Percentiles rank a stretch among this genome's conserved stretches.
Conservation (phyloP, 2,329 filamentous ascomycete species). For the Septoria petroselini region DNA sequence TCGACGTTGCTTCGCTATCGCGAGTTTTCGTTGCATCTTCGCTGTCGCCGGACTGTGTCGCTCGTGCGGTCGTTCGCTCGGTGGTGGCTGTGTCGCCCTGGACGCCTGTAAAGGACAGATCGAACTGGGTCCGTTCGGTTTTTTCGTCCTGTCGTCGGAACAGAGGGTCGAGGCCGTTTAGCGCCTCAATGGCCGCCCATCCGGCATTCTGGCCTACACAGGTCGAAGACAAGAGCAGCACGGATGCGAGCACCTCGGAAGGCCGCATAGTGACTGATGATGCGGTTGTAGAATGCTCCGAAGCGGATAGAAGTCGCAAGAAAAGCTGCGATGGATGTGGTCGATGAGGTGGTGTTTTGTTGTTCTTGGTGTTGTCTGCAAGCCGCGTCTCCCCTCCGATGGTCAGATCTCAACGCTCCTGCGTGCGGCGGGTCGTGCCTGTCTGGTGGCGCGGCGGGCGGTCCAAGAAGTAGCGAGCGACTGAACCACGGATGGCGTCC, state of each 20-base stretch:
- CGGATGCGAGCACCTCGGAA: conserved; percentile 33
- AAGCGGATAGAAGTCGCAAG: conserved; percentile 3
- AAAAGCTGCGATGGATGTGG: no score
- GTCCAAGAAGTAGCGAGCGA: conserved; percentile 8
- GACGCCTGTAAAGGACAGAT: conserved; percentile 25
- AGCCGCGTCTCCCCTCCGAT: conserved; percentile 22
- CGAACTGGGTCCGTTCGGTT: conserved; percentile 20
- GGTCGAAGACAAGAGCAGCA: conserved; percentile 34
- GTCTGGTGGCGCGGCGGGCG: background rate
- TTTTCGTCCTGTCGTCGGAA: conserved; percentile 29
- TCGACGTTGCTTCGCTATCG: conserved; percentile 19
- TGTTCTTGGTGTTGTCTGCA: conserved; percentile 15
- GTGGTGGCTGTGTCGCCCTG: conserved; percentile 32
- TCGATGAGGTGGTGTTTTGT: conserved; percentile 8
- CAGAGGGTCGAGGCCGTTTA: conserved; percentile 29
- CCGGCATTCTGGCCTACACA: conserved; percentile 33
- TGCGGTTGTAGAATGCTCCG: conserved; percentile 2
- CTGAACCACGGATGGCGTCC: background rate
- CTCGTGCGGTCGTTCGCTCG: conserved; percentile 16
- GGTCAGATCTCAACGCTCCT: conserved; percentile 18
- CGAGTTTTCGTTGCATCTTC: conserved; percentile 22
- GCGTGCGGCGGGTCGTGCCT: conserved; percentile 6
- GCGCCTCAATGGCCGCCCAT: conserved; percentile 29
- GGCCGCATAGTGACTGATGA: conserved; percentile 36
- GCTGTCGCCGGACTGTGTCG: conserved; percentile 20